Percentiles rank a stretch among this genome's conserved stretches.
Evolutionary conservation across 2,329 filamentous ascomycete genomes (phyloP).

Genomic region (Ophiocordyceps camponoti-leonardi): DNA sequence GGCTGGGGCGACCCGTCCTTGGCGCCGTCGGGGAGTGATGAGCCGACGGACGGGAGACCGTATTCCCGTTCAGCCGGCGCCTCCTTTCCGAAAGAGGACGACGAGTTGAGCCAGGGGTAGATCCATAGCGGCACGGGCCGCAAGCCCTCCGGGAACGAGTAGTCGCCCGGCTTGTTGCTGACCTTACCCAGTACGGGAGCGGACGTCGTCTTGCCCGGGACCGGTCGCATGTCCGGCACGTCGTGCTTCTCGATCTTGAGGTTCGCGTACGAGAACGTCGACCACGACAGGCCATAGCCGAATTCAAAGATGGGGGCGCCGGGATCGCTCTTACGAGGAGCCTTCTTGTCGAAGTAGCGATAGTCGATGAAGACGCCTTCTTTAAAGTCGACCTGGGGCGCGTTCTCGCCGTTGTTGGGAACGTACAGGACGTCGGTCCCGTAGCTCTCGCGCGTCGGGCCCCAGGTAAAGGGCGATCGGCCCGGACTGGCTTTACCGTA

Average conservation of each 20-base stretch:
- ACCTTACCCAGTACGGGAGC: conserved; percentile 49
- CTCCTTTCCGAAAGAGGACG: conserved; percentile 31
- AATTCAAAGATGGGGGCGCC: conserved; percentile 60
- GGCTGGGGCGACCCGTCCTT: conserved; percentile 39
- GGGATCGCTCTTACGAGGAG: conserved; percentile 12
- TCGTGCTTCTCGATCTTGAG: conserved; percentile 35
- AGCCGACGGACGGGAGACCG: conserved; percentile 37
- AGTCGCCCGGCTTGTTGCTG: conserved; percentile 45
- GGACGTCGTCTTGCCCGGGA: conserved; percentile 40
- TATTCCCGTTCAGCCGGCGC: conserved; percentile 43
- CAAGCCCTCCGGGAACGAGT: conserved; percentile 47
- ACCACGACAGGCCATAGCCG: conserved; percentile 66
- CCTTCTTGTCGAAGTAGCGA: conserved; percentile 47
- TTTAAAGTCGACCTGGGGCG: conserved; percentile 56
- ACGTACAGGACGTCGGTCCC: conserved; percentile 48
- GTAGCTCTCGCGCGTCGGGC: conserved; percentile 47
- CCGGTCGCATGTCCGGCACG: conserved; percentile 37
- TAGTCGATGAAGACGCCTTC: conserved; percentile 69
- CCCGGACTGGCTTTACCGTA: conserved; percentile 69
- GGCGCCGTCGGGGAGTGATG: conserved; percentile 26
- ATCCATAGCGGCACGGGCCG: conserved; percentile 37
- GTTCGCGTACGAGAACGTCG: conserved; percentile 59
- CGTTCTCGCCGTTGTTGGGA: conserved; percentile 47
- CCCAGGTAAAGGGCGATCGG: conserved; percentile 69
- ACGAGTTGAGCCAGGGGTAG: conserved; percentile 58